phyloP scores from a whole-genome alignment of 768 basidiomycete genomes.

The Collybiopsis confluens region DNA sequence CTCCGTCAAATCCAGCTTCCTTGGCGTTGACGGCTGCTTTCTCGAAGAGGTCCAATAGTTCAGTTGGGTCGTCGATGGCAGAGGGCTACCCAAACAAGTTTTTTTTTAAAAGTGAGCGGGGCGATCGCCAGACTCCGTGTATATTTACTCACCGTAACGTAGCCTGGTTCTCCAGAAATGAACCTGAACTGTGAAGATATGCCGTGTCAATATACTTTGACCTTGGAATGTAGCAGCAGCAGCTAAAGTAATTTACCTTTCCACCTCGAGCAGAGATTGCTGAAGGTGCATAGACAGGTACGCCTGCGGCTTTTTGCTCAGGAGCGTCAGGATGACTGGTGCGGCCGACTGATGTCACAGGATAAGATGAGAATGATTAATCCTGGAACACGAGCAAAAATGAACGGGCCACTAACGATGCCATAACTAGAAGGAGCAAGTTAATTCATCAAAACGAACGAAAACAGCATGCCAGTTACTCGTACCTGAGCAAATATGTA shows the following conservation, averaged over 20 bases:
- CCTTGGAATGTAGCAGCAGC: too few species aligned
- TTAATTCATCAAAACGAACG: background rate
- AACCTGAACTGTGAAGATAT: slow-evolving; percentile 14
- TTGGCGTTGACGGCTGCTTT: slow-evolving; percentile 28
- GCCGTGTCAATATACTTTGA: too few species aligned
- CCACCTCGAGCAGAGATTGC: slow-evolving; percentile 23
- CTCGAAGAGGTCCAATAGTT: slow-evolving; percentile 23
- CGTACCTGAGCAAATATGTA: slow-evolving; percentile 20
- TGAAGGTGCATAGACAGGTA: slow-evolving; percentile 23
- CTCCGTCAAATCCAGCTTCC: slow-evolving; percentile 35
- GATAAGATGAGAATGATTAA: background rate
- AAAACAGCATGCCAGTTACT: background rate
- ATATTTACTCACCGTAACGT: slow-evolving; percentile 21
- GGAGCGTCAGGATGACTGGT: slow-evolving; percentile 20
- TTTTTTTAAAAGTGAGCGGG: background rate
- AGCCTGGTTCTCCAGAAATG: slow-evolving; percentile 20
- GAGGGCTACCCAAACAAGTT: slow-evolving; percentile 13
- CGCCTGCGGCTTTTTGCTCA: slow-evolving; percentile 19
- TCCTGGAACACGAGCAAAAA: background rate
- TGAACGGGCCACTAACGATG: slow-evolving; percentile 19
- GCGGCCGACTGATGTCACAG: slow-evolving; percentile 24
- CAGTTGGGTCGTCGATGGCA: slow-evolving; percentile 25
- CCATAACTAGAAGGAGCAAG: slow-evolving; percentile 21
- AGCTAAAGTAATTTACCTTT: background rate
- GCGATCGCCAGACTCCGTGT: background rate